Percentiles rank a stretch among this genome's conserved stretches.
These are phyloP conservation scores for Aspergillus spinulosporus DNA, from an alignment of 2,329 filamentous ascomycete genomes.

Conservation along the genomic window DNA sequence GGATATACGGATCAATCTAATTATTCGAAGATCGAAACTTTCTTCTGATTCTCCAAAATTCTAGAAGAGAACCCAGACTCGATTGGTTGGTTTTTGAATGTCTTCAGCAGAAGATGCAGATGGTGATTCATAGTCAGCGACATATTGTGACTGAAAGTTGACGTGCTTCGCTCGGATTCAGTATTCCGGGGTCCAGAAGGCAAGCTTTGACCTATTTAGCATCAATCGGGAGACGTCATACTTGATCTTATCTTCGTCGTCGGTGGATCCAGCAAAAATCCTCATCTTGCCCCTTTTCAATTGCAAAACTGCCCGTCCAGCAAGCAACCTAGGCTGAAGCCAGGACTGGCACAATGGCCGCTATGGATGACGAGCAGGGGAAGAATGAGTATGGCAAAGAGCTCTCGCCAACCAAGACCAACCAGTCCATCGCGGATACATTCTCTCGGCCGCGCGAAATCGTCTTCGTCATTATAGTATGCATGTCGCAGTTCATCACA, in stretches of 20 bases:
- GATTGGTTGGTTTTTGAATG: not conserved
- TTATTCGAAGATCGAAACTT: too few species aligned
- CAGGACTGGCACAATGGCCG: not conserved
- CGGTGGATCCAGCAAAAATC: not conserved
- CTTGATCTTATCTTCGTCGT: not conserved
- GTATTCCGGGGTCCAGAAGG: not conserved
- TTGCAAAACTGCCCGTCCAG: not conserved
- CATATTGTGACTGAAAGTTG: not conserved
- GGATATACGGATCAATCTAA: not conserved
- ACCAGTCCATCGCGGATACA: conserved; percentile 22
- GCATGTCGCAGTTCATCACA: conserved; percentile 46
- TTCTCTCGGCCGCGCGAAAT: conserved; percentile 31
- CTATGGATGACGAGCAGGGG: conserved; percentile 7
- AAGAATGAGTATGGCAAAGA: not conserved
- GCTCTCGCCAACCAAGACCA: conserved; percentile 5
- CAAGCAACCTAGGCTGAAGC: not conserved
- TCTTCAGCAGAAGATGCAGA: too few species aligned
- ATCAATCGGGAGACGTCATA: not conserved
- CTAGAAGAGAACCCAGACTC: not conserved
- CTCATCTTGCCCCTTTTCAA: not conserved
- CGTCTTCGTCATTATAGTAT: conserved; percentile 37
- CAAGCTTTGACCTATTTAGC: not conserved
- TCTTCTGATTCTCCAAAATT: not conserved
- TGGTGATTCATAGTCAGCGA: not conserved
- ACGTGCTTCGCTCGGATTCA: not conserved